Evolutionary conservation across 768 basidiomycete genomes (phyloP).

Genomic region (Chalciporus pseudorubinellus): DNA sequence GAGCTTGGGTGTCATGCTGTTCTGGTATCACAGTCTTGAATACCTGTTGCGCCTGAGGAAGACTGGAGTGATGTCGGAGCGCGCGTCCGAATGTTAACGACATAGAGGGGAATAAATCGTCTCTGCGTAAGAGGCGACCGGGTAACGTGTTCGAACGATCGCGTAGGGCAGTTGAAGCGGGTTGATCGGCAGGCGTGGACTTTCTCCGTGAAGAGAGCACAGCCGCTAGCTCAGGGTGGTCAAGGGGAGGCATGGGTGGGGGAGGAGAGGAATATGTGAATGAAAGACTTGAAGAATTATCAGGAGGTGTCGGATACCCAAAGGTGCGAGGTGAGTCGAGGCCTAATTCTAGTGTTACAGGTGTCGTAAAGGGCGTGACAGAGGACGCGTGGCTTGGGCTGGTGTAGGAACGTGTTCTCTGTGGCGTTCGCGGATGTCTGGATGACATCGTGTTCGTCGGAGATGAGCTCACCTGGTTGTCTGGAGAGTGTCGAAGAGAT

Average conservation of each 20-base stretch:
- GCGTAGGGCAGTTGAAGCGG: slow-evolving; percentile 8
- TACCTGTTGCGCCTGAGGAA: slow-evolving; percentile 25
- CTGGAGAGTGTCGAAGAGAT: slow-evolving; percentile 22
- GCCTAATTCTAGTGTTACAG: slow-evolving; percentile 20
- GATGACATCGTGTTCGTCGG: slow-evolving; percentile 30
- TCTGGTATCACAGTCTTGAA: slow-evolving; percentile 15
- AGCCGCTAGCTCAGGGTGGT: slow-evolving; percentile 36
- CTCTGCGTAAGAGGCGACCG: slow-evolving; percentile 13
- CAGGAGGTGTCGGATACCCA: slow-evolving; percentile 37
- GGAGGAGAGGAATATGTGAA: slow-evolving; percentile 35
- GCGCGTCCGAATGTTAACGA: slow-evolving; percentile 27
- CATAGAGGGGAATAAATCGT: slow-evolving; percentile 22
- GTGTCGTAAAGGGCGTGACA: slow-evolving; percentile 26
- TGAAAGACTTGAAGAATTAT: slow-evolving; percentile 17
- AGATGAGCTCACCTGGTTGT: slow-evolving; percentile 25
- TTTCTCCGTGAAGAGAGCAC: slow-evolving; percentile 21
- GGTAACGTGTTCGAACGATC: slow-evolving; percentile 27
- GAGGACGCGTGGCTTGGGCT: slow-evolving; percentile 14
- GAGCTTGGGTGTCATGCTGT: slow-evolving; percentile 2
- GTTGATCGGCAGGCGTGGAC: slow-evolving; percentile 5
- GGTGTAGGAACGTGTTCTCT: slow-evolving; percentile 19
- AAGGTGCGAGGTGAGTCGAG: slow-evolving; percentile 42
- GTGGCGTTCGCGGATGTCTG: slow-evolving; percentile 27
- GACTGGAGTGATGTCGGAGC: slow-evolving; percentile 28
- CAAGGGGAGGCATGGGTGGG: slow-evolving; percentile 56